These are phyloP conservation scores for Pseudogymnoascus sp. DNA, from an alignment of 2,329 filamentous ascomycete genomes.

Conservation along the genomic window DNA sequence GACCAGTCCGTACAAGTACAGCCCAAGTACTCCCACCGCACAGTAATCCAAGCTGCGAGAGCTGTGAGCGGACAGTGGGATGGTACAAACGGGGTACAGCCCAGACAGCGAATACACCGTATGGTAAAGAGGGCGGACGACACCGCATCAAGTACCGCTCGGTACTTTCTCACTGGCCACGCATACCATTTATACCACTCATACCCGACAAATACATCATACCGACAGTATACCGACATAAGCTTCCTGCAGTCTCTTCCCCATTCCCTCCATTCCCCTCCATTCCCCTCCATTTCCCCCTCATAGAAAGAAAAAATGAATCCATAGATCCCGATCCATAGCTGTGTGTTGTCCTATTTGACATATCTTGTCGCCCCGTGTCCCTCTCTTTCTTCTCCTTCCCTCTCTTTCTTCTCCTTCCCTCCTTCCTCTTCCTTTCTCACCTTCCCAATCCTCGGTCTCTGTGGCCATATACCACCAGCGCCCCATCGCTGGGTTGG, in stretches of 20 bases:
- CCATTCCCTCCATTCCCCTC: not conserved
- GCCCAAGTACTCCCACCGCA: not conserved
- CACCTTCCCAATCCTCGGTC: not conserved
- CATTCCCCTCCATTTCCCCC: not conserved
- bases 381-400: not conserved
- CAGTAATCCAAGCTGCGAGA: not conserved
- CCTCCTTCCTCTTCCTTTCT: not conserved
- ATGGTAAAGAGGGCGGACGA: not conserved
- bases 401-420: not conserved
- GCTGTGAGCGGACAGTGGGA: not conserved
- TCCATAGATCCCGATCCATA: not conserved
- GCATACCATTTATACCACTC: not conserved
- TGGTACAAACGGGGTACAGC: not conserved
- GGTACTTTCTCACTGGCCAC: not conserved
- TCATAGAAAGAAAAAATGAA: not conserved
- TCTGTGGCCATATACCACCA: not conserved
- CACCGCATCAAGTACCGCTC: not conserved
- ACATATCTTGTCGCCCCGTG: not conserved
- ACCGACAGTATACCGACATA: constrained; percentile 1
- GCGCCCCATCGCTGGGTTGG: not conserved
- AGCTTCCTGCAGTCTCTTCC: not conserved
- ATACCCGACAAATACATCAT: constrained; percentile 1
- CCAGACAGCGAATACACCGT: not conserved
- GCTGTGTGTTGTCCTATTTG: not conserved
- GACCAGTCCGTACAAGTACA: not conserved